Evolutionary conservation across 805 yeast species (phyloP), one percentile per base, ranked within the genome.

Genomic region (Vanderwaltozyma tropicalis): DNA sequence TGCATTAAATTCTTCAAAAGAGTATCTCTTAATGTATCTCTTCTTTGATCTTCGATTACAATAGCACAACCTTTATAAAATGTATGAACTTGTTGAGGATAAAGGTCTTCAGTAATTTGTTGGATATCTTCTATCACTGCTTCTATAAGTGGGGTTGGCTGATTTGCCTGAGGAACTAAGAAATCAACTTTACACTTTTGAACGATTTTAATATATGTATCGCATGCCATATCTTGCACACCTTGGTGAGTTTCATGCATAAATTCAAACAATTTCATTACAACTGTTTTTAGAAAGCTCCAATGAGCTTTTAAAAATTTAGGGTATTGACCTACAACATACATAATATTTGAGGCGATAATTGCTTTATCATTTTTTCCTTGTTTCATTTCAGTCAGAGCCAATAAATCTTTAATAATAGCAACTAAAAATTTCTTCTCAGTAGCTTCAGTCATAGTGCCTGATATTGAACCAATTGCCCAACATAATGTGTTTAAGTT

Each of bases 151-250:
- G 97, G 95, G 54, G 79, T 89, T 3, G 72, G 58, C 62, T 88
- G 96, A 42, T 78, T 79, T n/a, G 76, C 72, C 61, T 86, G 96
- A 44, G 74, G 76, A 30, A 79, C 80, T 20, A 87, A 94, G 61
- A 92, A 87, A 60, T 87, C 96, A 46, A 86, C 78, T 63, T 86
- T 87, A 70, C 97, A 92, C 62, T 89, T 89, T 46, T 74, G 78
- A 9, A 94, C 82, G 58, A 89, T 89, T 61, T 89, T 92, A 57
- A 87, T 84, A 58, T 89, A 89, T 0, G 98, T 92, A 62, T 92
- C 98, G 67, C 97, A 89, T 4, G 98, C 97, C 98, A 92, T 89
- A 61, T 92, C 97, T 65, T 89, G 96, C 43, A 92, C 97, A 65
- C 96, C 96, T 61, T 86, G 96, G 62, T 89, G 97, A 10, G 94